A percentile compares a stretch with the other conserved stretches of the same genome.
Evolutionary conservation across 352 stramenopile species (phyloP).

Genomic region (Peronosclerospora sorghi): DNA sequence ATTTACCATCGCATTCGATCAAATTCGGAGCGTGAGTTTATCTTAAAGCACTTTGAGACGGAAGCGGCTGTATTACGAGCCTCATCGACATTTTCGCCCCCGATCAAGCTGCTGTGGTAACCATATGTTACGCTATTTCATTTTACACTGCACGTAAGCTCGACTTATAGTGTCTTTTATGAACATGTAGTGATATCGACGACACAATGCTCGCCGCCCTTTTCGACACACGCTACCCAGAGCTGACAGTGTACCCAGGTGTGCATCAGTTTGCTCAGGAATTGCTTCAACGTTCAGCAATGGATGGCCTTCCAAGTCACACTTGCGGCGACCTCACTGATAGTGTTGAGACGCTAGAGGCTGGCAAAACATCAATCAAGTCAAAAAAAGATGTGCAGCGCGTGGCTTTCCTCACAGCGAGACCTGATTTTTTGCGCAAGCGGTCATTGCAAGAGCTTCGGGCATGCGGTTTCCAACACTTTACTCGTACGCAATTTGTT

Average conservation of each 20-base stretch:
- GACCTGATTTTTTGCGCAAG: slow-evolving; percentile 56
- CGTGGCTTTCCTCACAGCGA: slow-evolving; percentile 66
- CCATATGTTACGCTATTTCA: background rate
- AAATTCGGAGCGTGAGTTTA: slow-evolving; percentile 28
- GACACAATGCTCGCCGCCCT: slow-evolving; percentile 68
- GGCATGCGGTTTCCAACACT: slow-evolving; percentile 62
- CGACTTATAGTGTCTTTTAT: background rate
- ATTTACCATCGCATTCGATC: slow-evolving; percentile 54
- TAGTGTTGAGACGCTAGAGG: slow-evolving; percentile 16
- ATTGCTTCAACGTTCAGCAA: slow-evolving; percentile 32
- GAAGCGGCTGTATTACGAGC: slow-evolving; percentile 26
- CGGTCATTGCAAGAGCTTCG: slow-evolving; percentile 51
- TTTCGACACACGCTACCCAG: slow-evolving; percentile 71
- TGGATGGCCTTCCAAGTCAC: background rate
- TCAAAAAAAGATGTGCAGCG: slow-evolving; percentile 27
- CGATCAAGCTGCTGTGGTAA: slow-evolving; percentile 63
- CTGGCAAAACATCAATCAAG: slow-evolving; percentile 7
- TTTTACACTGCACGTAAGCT: background rate
- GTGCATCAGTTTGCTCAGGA: slow-evolving; percentile 78
- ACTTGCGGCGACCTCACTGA: slow-evolving; percentile 5
- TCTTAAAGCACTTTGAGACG: slow-evolving; percentile 54
- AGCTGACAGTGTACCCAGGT: slow-evolving; percentile 72
- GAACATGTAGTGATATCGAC: slow-evolving; percentile 55
- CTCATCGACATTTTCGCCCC: slow-evolving; percentile 26
- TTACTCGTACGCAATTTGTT: slow-evolving; percentile 38